Evolutionary conservation across 345 rosid species (phyloP).

Genomic region (Orychophragmus violaceus): DNA sequence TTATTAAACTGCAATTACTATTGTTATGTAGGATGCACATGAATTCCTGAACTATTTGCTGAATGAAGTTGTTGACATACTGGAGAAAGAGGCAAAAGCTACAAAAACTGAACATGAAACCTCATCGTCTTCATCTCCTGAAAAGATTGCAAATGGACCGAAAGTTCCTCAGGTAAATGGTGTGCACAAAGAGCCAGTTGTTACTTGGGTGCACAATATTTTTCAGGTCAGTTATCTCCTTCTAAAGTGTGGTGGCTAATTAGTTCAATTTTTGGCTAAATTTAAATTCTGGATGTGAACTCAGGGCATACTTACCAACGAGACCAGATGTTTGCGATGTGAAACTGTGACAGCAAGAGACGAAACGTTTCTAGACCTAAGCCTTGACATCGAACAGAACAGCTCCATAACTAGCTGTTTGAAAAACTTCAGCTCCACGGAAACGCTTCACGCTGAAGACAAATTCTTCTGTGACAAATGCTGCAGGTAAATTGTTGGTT

Average conservation of each 20-base stretch:
- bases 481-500: slow-evolving; percentile 65
- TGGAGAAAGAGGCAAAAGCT: slow-evolving; percentile 94
- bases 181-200: slow-evolving; percentile 74
- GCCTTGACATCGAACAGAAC: slow-evolving; percentile 99
- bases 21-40: slow-evolving; percentile 82
- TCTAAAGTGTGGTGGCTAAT: neutral
- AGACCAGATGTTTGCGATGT: slow-evolving; percentile 92
- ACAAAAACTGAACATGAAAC: slow-evolving; percentile 61
- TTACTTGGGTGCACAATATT: slow-evolving; percentile 97
- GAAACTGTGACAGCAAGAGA: slow-evolving; percentile 99
- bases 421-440: slow-evolving; percentile 99
- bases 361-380: slow-evolving; percentile 91
- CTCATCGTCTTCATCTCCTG: slow-evolving; percentile 54
- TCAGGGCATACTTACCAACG: slow-evolving; percentile 98
- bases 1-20: neutral
- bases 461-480: slow-evolving; percentile 99
- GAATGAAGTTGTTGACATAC: slow-evolving; percentile 94
- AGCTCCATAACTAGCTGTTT: slow-evolving; percentile 98
- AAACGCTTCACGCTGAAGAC: slow-evolving; percentile 96
- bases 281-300: slow-evolving; percentile 22
- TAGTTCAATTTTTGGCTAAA: slow-evolving; percentile 3
- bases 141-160: slow-evolving; percentile 71
- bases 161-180: slow-evolving; percentile 67
- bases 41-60: slow-evolving; percentile 95
- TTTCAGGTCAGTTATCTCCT: slow-evolving; percentile 60